Evolutionary conservation across 2,329 filamentous ascomycete species (phyloP).

Genomic region (Claviceps sp.): DNA sequence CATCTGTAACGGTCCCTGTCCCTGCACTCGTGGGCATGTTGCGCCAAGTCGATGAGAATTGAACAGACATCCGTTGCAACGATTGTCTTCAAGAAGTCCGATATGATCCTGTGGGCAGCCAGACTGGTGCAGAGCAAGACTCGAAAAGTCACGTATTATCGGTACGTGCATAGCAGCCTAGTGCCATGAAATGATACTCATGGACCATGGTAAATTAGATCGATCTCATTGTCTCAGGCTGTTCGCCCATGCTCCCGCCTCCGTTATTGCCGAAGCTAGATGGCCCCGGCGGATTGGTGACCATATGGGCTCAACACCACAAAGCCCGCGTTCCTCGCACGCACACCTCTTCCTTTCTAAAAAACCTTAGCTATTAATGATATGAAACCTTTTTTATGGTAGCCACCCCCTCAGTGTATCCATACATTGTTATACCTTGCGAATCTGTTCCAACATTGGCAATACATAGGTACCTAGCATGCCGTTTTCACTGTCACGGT

Average conservation of each 20-base stretch:
- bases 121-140: not conserved
- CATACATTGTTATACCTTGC: too few relatives aligned
- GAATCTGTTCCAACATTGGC: too few relatives aligned
- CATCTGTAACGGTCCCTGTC: not conserved
- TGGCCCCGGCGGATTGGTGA: not conserved
- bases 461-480: too few relatives aligned
- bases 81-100: not conserved
- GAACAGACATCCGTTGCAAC: not conserved
- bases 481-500: too few relatives aligned
- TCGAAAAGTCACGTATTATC: not conserved
- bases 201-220: too few relatives aligned
- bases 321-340: too few relatives aligned
- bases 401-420: too few relatives aligned
- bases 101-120: not conserved
- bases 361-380: too few relatives aligned
- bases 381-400: too few relatives aligned
- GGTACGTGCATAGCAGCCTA: not conserved
- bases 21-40: not conserved
- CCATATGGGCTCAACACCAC: too few relatives aligned
- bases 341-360: too few relatives aligned
- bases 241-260: not conserved
- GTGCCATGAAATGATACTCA: not conserved
- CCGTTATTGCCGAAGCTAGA: not conserved
- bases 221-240: not conserved
- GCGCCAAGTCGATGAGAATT: conserved; percentile 11